Evolutionary conservation across 2,329 filamentous ascomycete species (phyloP).

Genomic region (Penicillium verrucosum): DNA sequence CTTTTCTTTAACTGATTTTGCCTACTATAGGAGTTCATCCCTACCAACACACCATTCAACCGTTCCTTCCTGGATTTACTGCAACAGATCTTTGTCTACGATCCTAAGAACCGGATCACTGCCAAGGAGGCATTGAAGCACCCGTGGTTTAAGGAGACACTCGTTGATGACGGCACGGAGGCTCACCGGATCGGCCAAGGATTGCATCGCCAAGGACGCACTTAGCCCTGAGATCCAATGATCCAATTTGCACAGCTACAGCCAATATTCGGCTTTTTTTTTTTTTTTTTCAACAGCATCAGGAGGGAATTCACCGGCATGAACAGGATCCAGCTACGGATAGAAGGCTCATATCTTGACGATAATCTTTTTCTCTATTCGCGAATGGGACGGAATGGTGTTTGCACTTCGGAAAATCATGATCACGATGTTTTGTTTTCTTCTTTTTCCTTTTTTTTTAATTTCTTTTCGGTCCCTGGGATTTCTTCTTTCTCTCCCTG

Average conservation of each 20-base stretch:
- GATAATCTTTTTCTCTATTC: conserved; percentile 21
- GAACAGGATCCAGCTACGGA: conserved; percentile 19
- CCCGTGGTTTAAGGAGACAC: conserved; percentile 63
- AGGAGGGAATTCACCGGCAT: conserved; percentile 13
- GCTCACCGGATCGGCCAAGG: conserved; percentile 56
- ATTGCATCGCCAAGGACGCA: conserved; percentile 29
- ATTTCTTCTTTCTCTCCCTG: not conserved
- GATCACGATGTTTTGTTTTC: conserved; percentile 23
- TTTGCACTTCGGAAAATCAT: conserved; percentile 23
- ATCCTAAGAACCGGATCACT: conserved; percentile 62
- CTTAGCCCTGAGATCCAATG: conserved; percentile 6
- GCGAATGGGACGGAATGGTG: conserved; percentile 21
- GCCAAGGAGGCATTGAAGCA: conserved; percentile 64
- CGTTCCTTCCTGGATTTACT: conserved; percentile 61
- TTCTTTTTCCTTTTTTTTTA: conserved; percentile 11
- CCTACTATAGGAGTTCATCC: conserved; percentile 58
- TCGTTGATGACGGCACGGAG: conserved; percentile 65
- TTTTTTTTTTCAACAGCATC: conserved; percentile 1
- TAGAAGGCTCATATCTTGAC: conserved; percentile 23
- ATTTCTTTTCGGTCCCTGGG: not conserved
- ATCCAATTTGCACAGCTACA: not conserved
- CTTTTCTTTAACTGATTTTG: conserved; percentile 13
- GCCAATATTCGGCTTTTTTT: conserved; percentile 2
- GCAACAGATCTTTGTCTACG: conserved; percentile 63
- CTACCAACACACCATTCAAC: conserved; percentile 58